These are phyloP conservation scores for Bidens hawaiensis DNA, from an alignment of 140 eudicot species.

Conservation along the genomic window DNA sequence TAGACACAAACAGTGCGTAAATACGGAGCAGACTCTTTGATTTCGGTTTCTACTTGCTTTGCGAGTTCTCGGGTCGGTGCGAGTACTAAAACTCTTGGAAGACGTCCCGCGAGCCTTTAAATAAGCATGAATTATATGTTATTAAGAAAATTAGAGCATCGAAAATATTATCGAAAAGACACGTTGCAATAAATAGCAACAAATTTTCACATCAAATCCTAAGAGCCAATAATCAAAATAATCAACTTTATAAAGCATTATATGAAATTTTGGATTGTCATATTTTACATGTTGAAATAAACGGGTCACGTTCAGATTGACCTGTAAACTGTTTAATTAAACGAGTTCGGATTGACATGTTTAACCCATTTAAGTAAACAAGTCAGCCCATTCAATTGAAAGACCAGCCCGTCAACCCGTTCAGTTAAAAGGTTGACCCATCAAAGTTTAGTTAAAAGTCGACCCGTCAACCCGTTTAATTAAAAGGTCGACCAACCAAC, in stretches of 20 bases:
- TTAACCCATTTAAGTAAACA: too few species aligned
- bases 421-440: neutral
- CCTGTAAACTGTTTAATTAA: too few species aligned
- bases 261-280: neutral
- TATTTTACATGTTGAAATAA: too few species aligned
- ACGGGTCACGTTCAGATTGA: too few species aligned
- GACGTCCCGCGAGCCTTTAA: conserved; percentile 56
- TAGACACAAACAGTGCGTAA: conserved; percentile 88
- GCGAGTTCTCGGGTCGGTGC: conserved; percentile 97
- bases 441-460: neutral
- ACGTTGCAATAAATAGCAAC: neutral
- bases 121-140: neutral
- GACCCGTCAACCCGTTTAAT: neutral
- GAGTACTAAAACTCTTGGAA: conserved; percentile 81
- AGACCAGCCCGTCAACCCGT: neutral
- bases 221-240: too few species aligned
- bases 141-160: neutral
- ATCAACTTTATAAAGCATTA: too few species aligned
- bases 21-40: conserved; percentile 89
- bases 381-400: too few species aligned
- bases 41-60: conserved; percentile 91
- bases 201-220: too few species aligned
- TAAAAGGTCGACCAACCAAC: neutral
- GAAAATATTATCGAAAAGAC: neutral
- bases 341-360: too few species aligned